Evolutionary conservation across 306 rosid genomes (phyloP).

Genomic region (Notholithocarpus densiflorus): DNA sequence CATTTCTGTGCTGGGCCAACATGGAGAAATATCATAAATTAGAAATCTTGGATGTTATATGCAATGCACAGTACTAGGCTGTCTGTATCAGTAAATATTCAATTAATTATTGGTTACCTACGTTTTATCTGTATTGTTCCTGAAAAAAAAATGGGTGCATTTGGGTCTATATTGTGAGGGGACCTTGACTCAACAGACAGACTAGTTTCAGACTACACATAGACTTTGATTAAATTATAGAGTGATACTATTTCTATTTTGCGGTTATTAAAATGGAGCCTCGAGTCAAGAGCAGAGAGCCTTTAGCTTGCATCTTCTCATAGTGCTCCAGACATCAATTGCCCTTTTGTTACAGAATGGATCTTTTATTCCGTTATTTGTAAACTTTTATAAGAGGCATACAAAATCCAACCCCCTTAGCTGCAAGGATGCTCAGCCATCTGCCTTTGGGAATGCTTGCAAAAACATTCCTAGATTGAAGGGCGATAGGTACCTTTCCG

Average conservation of each 20-base stretch:
- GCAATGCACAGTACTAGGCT: background rate
- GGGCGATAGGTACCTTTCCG: background rate
- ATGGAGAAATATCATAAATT: background rate
- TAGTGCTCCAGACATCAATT: constrained; percentile 41
- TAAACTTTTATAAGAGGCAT: constrained; percentile 19
- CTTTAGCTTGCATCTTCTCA: constrained; percentile 54
- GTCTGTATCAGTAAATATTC: background rate
- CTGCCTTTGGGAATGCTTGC: background rate
- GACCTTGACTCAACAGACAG: background rate
- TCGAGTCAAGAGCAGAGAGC: constrained; percentile 58
- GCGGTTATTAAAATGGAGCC: constrained; percentile 32
- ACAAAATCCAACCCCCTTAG: constrained; percentile 1
- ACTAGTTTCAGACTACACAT: background rate
- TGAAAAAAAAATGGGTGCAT: background rate
- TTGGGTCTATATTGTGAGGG: background rate
- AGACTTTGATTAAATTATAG: background rate
- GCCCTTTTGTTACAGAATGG: constrained; percentile 34
- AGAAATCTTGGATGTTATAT: background rate
- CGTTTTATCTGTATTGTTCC: background rate
- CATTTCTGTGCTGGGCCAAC: background rate
- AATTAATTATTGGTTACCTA: background rate
- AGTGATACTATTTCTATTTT: background rate
- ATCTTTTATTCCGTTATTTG: constrained; percentile 27
- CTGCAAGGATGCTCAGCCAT: background rate
- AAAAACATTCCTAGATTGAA: background rate